Evolutionary conservation across 768 basidiomycete species (phyloP).

Genomic region (Panaeolus papilionaceus): DNA sequence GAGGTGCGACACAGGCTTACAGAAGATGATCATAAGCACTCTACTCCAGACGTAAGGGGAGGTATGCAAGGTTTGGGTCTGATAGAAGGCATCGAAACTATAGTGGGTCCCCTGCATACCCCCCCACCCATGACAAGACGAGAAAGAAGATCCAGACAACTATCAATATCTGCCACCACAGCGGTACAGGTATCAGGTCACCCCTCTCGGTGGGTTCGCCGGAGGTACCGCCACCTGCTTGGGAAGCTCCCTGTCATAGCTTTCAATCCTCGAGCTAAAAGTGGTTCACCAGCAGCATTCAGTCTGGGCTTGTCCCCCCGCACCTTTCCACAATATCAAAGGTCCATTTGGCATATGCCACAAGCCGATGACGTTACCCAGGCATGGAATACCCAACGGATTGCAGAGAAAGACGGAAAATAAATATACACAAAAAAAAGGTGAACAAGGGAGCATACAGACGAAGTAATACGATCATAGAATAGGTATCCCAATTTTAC

Average conservation of each 20-base stretch:
- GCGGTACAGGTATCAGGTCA: constrained; percentile 25
- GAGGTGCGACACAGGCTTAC: constrained; percentile 30
- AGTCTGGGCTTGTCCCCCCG: constrained; percentile 40
- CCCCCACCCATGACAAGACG: constrained; percentile 40
- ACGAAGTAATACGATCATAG: background rate
- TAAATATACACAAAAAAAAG: constrained; percentile 13
- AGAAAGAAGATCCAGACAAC: constrained; percentile 31
- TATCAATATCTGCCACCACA: background rate
- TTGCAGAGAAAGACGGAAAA: constrained; percentile 1
- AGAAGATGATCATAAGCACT: background rate
- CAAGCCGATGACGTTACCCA: constrained; percentile 37
- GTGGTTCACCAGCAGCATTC: constrained; percentile 24
- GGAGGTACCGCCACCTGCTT: constrained; percentile 60
- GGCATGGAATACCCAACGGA: constrained; percentile 36
- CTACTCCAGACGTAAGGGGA: background rate
- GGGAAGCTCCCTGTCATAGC: background rate
- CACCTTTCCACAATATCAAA: constrained; percentile 33
- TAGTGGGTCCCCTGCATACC: constrained; percentile 44
- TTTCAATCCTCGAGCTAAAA: constrained; percentile 13
- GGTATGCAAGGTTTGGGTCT: constrained; percentile 49
- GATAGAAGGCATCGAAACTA: constrained; percentile 50
- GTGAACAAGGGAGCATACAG: background rate
- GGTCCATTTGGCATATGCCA: constrained; percentile 31
- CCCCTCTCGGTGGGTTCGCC: constrained; percentile 55
- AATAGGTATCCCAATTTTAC: constrained; percentile 19